phyloP scores from a whole-genome alignment of 2,329 filamentous ascomycete species.

The Raffaelea ambrosiae region DNA sequence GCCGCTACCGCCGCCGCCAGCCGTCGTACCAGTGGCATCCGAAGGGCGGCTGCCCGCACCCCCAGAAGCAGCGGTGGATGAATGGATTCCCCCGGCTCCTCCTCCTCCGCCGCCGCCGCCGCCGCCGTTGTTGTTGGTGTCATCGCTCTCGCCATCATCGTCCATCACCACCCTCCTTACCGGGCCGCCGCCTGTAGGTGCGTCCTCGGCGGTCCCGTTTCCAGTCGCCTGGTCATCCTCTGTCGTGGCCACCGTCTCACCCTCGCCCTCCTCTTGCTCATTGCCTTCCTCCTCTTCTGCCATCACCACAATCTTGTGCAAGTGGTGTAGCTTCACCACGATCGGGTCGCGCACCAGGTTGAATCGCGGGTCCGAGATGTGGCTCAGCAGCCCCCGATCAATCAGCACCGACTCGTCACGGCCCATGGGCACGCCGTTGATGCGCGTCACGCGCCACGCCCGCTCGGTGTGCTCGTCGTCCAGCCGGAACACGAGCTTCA shows the following conservation, averaged over 20 bases:
- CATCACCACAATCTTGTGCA: constrained; percentile 63
- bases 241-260: no score
- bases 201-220: neutral
- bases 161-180: no score
- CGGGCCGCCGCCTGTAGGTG: no score
- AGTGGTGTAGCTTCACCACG: constrained; percentile 24
- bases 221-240: no score
- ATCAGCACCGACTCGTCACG: constrained; percentile 83
- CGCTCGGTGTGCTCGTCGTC: constrained; percentile 42
- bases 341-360: constrained; percentile 63
- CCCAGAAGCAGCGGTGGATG: no score
- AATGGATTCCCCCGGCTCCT: no score
- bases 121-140: no score
- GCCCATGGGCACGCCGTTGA: constrained; percentile 74
- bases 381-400: constrained; percentile 64
- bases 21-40: no score
- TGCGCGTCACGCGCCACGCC: constrained; percentile 65
- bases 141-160: no score
- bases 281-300: constrained; percentile 39
- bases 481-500: constrained; percentile 59
- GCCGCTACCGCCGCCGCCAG: no score
- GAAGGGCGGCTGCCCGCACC: no score
- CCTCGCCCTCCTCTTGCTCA: constrained; percentile 14
- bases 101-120: no score
- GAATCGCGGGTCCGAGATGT: constrained; percentile 77